Evolutionary conservation across 1,139 yeast species (phyloP).

Genomic region (Nakaseomyces nivariensis): DNA sequence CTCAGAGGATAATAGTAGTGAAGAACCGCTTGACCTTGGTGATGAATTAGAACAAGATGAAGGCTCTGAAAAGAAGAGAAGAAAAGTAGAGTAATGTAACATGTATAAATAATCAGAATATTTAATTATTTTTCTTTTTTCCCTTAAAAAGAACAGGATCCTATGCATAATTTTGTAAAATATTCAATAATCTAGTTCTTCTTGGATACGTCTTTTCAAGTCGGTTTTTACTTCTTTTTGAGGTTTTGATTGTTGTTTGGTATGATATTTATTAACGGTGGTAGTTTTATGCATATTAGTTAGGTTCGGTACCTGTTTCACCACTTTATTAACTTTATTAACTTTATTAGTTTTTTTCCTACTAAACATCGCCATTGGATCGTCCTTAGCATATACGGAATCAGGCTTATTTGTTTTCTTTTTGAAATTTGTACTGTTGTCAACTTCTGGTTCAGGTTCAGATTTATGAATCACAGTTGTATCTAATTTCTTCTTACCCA

Average conservation of each 20-base stretch:
- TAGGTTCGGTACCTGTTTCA: conserved; percentile 9
- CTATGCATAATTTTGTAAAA: neutral
- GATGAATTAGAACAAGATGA: neutral
- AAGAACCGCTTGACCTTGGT: conserved; percentile 1
- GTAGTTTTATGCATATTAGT: neutral
- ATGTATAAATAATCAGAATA: conserved; percentile 5
- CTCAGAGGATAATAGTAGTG: conserved; percentile 6
- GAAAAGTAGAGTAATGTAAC: conserved; percentile 5
- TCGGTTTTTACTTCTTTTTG: conserved; percentile 2
- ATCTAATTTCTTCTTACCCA: conserved; percentile 43
- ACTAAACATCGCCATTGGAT: conserved; percentile 8
- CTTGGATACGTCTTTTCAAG: conserved; percentile 4
- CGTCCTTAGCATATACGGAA: conserved; percentile 7
- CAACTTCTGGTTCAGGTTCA: neutral
- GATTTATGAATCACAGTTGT: conserved; percentile 21
- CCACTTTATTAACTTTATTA: conserved; percentile 11
- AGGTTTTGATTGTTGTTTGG: neutral
- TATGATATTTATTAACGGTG: neutral
- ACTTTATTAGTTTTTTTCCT: conserved; percentile 5
- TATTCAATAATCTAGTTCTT: conserved; percentile 17
- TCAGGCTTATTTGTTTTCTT: conserved; percentile 2
- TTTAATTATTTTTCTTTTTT: conserved; percentile 10
- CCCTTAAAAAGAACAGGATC: too few relatives aligned
- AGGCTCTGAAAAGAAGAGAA: neutral
- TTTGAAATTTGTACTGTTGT: neutral